These are phyloP conservation scores for Fusarium sarcochroum DNA, from an alignment of 2,329 filamentous ascomycete genomes.

Conservation along the genomic window DNA sequence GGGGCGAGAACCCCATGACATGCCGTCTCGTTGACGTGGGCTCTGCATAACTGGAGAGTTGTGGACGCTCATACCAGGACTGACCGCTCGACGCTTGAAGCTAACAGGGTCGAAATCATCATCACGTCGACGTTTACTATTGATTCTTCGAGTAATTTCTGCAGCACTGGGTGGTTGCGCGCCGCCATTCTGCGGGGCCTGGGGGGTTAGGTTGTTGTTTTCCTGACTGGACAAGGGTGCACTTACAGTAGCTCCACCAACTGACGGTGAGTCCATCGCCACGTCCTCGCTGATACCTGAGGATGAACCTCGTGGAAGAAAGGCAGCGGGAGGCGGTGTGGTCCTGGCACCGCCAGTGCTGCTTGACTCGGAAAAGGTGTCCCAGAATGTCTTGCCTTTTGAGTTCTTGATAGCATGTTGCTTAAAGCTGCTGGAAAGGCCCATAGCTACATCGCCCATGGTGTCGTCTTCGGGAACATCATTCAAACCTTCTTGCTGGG, in stretches of 20 bases:
- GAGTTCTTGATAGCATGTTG: slow-evolving; percentile 80
- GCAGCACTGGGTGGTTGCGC: slow-evolving; percentile 73
- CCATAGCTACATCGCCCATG: slow-evolving; percentile 68
- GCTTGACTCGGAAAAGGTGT: slow-evolving; percentile 79
- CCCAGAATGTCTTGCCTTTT: slow-evolving; percentile 79
- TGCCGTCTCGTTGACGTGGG: slow-evolving; percentile 79
- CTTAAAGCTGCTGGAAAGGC: slow-evolving; percentile 78
- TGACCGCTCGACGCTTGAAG: slow-evolving; percentile 93
- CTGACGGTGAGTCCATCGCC: slow-evolving; percentile 77
- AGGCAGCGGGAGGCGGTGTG: slow-evolving; percentile 76
- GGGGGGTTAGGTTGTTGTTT: slow-evolving; percentile 35
- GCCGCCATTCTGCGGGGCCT: slow-evolving; percentile 50
- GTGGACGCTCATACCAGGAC: slow-evolving; percentile 89
- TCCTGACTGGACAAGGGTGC: slow-evolving; percentile 12
- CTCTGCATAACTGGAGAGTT: slow-evolving; percentile 92
- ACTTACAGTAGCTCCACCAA: slow-evolving; percentile 55
- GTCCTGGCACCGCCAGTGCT: slow-evolving; percentile 64
- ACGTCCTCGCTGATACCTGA: slow-evolving; percentile 78
- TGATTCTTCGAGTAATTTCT: slow-evolving; percentile 83
- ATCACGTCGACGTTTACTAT: slow-evolving; percentile 87
- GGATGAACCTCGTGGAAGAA: slow-evolving; percentile 71
- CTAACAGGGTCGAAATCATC: slow-evolving; percentile 90
- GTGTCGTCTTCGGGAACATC: slow-evolving; percentile 79
- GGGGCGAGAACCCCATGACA: slow-evolving; percentile 80
- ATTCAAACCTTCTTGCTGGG: slow-evolving; percentile 75